Base-by-base conservation (phyloP, 176 grass and related monocot species). In the Juncus effusus region DNA sequence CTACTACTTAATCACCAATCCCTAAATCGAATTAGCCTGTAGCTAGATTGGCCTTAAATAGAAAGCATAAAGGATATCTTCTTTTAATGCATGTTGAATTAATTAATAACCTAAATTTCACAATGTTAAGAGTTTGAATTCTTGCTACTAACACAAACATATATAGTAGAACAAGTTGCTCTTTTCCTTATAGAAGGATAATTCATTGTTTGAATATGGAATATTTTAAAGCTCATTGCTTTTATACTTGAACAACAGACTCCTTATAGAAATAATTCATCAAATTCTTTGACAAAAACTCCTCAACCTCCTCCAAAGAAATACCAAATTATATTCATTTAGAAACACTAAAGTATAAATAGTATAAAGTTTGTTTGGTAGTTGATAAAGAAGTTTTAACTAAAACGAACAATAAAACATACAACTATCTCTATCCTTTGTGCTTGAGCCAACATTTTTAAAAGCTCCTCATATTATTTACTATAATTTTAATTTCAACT, bases 351-450 rank as follows among this genome's bases (percentile, higher is more conserved):
- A 76, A 54, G 51, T 36, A 65, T 63, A 56, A 76, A 38, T 38
- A 76, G 73, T 47, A 47, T 47, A 76, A 65, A 76, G 53, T 14
- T 36, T 38, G 49, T 72, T 72, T 72, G 69, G 54, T 72, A 53
- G 54, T 36, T 72, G 69, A 72, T 72, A 57, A 59, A 72, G 54
- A 72, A 72, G 51, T n/a, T 60, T 70, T 19, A 72, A 72, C 69
- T 58, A 72, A 47, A 72, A 44, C 36, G 56, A 16, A 66, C 10
- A 56, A 4, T 15, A 56, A 68, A 54, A 3, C 10, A 36, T 3
- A 64, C 40, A 56, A 70, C 11, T 5, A 13, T 55, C 36, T 44
- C 51, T 53, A 56, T 56, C 13, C 56, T 56, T 3, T 8, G 38
- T 49, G 13, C 10, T 64, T 44, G 13, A 13, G 40, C 0, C n/a